A percentile compares a stretch with the other conserved stretches of the same genome.
phyloP scores from a whole-genome alignment of 179 eudicot species.

The Spergularia azorica region DNA sequence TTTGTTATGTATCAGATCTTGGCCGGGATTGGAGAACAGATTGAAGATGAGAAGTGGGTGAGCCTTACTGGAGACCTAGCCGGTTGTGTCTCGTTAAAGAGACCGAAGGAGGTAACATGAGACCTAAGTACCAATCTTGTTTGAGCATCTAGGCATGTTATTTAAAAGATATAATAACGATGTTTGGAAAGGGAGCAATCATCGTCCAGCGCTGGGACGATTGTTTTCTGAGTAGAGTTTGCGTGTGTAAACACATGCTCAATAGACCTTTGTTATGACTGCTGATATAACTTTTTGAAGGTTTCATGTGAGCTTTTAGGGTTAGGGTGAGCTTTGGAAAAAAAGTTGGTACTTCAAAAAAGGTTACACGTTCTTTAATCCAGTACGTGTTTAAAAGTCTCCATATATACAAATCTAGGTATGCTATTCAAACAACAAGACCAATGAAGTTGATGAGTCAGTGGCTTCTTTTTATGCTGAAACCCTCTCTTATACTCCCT shows the following conservation, averaged over 20 bases:
- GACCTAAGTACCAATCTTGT: not conserved
- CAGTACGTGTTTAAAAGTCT: not conserved
- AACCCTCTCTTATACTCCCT: too few species aligned
- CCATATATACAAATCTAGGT: not conserved
- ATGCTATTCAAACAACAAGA: not conserved
- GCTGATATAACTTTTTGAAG: too few species aligned
- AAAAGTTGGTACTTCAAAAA: not conserved
- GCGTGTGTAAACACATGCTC: not conserved
- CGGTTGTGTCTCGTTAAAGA: constrained; percentile 77
- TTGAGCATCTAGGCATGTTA: too few species aligned
- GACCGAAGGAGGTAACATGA: constrained; percentile 86
- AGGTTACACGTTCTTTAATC: not conserved
- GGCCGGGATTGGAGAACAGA: constrained; percentile 83
- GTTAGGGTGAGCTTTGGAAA: not conserved
- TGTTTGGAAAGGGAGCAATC: too few species aligned
- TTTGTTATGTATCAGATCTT: constrained; percentile 53
- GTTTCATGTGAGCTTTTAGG: not conserved
- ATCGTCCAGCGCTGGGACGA: too few species aligned
- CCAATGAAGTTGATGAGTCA: not conserved
- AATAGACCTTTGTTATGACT: not conserved
- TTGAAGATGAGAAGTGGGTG: constrained; percentile 88
- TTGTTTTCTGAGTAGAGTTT: not conserved
- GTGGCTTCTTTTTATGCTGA: not conserved
- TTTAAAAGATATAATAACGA: too few species aligned
- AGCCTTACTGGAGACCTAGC: constrained; percentile 85